Conservation (phyloP, 1,284 basidiomycete species). For the Coniferiporia weirii region DNA sequence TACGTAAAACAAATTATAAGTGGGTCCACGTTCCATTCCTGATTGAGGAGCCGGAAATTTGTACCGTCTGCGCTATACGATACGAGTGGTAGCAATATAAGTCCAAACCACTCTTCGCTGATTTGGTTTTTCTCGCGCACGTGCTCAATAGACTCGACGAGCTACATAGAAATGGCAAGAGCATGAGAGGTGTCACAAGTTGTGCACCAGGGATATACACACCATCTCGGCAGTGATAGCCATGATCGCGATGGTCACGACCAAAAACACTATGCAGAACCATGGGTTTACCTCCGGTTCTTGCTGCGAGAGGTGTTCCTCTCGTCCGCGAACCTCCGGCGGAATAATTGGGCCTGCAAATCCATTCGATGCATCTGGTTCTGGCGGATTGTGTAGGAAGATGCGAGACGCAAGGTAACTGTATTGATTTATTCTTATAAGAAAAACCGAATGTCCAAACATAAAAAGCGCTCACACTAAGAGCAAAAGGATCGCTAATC, state of each 20-base stretch:
- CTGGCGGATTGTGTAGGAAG: slow-evolving; percentile 61
- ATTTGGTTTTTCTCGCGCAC: slow-evolving; percentile 41
- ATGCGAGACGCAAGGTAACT: slow-evolving; percentile 62
- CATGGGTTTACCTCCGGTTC: slow-evolving; percentile 58
- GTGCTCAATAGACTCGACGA: slow-evolving; percentile 56
- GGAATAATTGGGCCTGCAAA: slow-evolving; percentile 44
- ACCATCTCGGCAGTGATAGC: slow-evolving; percentile 66
- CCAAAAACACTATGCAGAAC: slow-evolving; percentile 49
- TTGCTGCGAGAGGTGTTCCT: slow-evolving; percentile 38
- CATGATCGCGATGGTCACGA: slow-evolving; percentile 52
- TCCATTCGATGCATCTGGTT: slow-evolving; percentile 34
- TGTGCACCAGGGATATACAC: slow-evolving; percentile 21
- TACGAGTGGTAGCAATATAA: slow-evolving; percentile 61
- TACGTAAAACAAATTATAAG: slow-evolving; percentile 21
- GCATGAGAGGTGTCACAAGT: neutral
- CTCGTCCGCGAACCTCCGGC: slow-evolving; percentile 33
- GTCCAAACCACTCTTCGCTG: slow-evolving; percentile 61
- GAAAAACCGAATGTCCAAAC: neutral
- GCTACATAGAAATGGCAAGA: slow-evolving; percentile 30
- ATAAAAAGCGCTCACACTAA: slow-evolving; percentile 40
- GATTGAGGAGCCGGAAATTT: slow-evolving; percentile 40
- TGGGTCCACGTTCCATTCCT: slow-evolving; percentile 23
- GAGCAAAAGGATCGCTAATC: slow-evolving; percentile 54
- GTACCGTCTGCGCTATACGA: slow-evolving; percentile 69
- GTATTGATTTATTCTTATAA: neutral